phyloP scores from a whole-genome alignment of 345 rosid genomes.

The Linum lewisii region DNA sequence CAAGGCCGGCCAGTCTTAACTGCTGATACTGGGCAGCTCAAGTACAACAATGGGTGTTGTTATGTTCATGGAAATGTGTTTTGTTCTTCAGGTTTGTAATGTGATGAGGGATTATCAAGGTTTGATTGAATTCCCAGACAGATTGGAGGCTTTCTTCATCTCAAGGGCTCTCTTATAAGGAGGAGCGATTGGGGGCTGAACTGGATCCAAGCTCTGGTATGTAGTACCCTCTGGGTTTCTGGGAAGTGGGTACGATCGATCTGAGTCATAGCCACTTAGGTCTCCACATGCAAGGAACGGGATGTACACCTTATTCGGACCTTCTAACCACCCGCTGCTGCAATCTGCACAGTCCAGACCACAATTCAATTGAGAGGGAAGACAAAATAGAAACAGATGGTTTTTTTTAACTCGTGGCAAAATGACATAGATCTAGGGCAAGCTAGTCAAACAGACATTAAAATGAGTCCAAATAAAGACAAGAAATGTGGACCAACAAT shows the following conservation, averaged over 20 bases:
- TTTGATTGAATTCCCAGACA: constrained; percentile 37
- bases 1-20: too few relatives aligned
- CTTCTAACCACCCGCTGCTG: constrained; percentile 86
- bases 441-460: neutral
- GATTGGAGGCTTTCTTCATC: constrained; percentile 79
- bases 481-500: too few relatives aligned
- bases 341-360: constrained; percentile 48
- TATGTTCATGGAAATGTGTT: too few relatives aligned
- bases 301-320: constrained; percentile 83
- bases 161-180: constrained; percentile 86
- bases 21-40: too few relatives aligned
- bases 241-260: constrained; percentile 82
- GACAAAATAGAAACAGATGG: neutral
- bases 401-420: neutral
- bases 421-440: neutral
- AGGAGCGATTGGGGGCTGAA: constrained; percentile 90
- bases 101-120: too few relatives aligned
- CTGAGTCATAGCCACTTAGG: constrained; percentile 81
- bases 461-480: too few relatives aligned
- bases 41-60: too few relatives aligned
- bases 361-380: neutral
- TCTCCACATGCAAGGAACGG: constrained; percentile 90
- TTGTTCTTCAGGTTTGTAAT: too few relatives aligned
- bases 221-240: constrained; percentile 55
- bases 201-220: constrained; percentile 75